Evolutionary conservation across 257 asterid genomes (phyloP), one percentile per base, ranked within the genome.

Genomic region (Cinchona pubescens): DNA sequence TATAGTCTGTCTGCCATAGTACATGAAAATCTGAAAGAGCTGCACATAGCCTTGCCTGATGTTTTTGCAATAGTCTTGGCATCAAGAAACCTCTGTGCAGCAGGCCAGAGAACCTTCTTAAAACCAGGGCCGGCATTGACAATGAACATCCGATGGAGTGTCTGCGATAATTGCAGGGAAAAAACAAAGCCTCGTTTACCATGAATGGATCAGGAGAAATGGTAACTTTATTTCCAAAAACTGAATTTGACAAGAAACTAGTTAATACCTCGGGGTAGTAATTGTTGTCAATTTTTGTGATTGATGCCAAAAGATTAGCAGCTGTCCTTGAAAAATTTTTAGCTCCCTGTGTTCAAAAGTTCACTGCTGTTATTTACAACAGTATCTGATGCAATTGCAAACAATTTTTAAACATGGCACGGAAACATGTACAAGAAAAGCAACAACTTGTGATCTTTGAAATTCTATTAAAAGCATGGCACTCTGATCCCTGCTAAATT

Each of bases 101-200:
- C 96, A 64, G 97, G 98, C 98, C 98, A 94, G 70, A 94, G 89
- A 84, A 91, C 88, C 85, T 88, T 92, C 82, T 86, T 92, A 87
- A 95, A 92, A 72, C 90, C 96, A 82, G 96, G 74, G 77, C 98
- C 98, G 67, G 99, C 98, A 85, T 95, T 95, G 61, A 91, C 97
- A 82, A 92, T 74, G 73, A 85, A 95, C 98, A 95, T 89, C 73
- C 81, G 87, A 74, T 95, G 91, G 77, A 95, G 95, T 8, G 98
- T 95, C 98, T 95, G 87, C 86, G 80, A 80, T n/a, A 70, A 46
- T 67, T 68, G 46, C 30, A 42, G 35, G 56, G 55, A 72, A 49
- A 56, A 38, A 38, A 5, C 16, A 8, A 27, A 40, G 34, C 62
- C 59, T 40, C 46, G 11, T 62, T 27, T 25, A 29, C 63, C 58